Evolutionary conservation across 306 rosid species (phyloP), one percentile per base, ranked within the genome.

Genomic region (Carpinus fangiana): DNA sequence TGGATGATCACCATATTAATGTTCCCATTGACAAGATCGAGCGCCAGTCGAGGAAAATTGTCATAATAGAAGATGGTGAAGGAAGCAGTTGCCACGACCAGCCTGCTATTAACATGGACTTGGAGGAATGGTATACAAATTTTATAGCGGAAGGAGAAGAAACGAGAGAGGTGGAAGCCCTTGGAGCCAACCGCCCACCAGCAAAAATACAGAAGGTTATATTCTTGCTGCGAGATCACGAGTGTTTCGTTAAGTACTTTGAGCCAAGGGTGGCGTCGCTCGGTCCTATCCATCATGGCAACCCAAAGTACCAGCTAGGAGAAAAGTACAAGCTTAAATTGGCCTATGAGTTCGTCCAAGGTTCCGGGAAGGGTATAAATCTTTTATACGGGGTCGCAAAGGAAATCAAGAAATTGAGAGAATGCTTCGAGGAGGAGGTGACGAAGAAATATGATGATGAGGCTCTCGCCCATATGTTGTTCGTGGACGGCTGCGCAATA

Each of bases 221-320:
- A n/a, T 4, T 41, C 26, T 11, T 81, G 53, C 57, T 76, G 3
- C 53, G 62, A 17, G 59, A 34, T 34, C 18, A 28, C 14, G 0
- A 4, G 14, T 16, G 31, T 8, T 65, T 9, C 11, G 21, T 7
- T 16, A 78, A 56, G 12, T 78, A 5, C 59, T 73, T 65, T 36
- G 43, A 11, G 50, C 82, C 86, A 9, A 67, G 56, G 50, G 76
- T 28, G 9, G 43, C 78, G 12, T 65, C 79, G 17, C 13, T 82
- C 1, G 82, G 86, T 23, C 86, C 86, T 7, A 34, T 73, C 57
- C 86, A 73, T 41, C 82, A 73, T 77, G 26, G 36, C 0, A 72
- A 68, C 2, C 21, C 4, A 17, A 56, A 62, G 36, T 72, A 60
- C 34, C 0, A 50, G 31, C 21, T 73, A 7, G 56, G 72, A 7